phyloP scores from a whole-genome alignment of 805 yeast species.

The Candida nonsorbophila region DNA sequence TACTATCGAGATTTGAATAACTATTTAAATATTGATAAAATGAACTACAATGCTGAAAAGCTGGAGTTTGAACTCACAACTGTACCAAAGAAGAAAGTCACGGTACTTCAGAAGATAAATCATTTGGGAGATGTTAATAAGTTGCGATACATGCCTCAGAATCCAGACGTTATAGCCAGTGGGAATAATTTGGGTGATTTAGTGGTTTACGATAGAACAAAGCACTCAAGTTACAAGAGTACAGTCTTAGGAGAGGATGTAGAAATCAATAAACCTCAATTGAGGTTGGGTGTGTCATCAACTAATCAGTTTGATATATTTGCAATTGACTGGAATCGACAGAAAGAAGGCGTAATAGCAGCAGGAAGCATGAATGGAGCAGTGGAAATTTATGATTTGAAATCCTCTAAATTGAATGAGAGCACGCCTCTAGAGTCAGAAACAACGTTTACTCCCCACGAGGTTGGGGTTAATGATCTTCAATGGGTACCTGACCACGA shows the following conservation, averaged over 20 bases:
- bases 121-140: conserved; percentile 71
- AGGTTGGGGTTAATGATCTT: conserved; percentile 61
- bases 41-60: conserved; percentile 33
- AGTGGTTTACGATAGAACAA: conserved; percentile 75
- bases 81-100: conserved; percentile 20
- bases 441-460: conserved; percentile 12
- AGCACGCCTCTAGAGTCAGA: not conserved
- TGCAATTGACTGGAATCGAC: conserved; percentile 72
- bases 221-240: conserved; percentile 46
- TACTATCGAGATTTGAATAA: conserved; percentile 24
- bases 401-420: conserved; percentile 16
- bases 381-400: conserved; percentile 65
- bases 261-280: conserved; percentile 43
- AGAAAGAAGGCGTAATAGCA: conserved; percentile 52
- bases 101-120: conserved; percentile 51
- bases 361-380: conserved; percentile 62
- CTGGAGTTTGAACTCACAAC: conserved; percentile 33
- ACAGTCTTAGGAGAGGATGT: conserved; percentile 15
- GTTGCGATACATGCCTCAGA: conserved; percentile 74
- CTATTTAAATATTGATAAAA: conserved; percentile 30
- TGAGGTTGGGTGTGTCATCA: conserved; percentile 34
- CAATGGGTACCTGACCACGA: conserved; percentile 65
- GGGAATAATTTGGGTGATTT: conserved; percentile 62
- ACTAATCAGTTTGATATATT: conserved; percentile 46
- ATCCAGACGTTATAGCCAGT: conserved; percentile 76